phyloP scores from a whole-genome alignment of 2,329 filamentous ascomycete species.

The Alternaria ventricosa region DNA sequence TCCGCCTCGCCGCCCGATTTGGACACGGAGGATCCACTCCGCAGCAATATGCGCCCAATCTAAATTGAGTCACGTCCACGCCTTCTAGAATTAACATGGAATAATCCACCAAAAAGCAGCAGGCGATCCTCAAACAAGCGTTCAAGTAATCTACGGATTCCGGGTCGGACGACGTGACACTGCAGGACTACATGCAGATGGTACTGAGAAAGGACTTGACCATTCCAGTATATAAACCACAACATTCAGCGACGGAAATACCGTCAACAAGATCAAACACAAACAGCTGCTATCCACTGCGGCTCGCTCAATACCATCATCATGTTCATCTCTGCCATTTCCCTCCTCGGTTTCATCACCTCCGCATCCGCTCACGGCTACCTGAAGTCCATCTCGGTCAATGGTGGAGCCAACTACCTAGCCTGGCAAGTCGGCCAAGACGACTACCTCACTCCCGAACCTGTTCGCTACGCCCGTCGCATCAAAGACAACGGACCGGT shows the following conservation, averaged over 20 bases:
- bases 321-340: neutral
- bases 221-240: neutral
- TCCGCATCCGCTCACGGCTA: conserved; percentile 10
- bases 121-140: neutral
- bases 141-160: neutral
- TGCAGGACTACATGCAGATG: neutral
- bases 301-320: neutral
- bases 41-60: neutral
- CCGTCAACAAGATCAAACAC: neutral
- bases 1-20: neutral
- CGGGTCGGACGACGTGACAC: neutral
- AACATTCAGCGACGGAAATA: neutral
- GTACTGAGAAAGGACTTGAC: neutral
- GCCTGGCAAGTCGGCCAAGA: conserved; percentile 25
- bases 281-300: neutral
- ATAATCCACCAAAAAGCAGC: conserved; percentile 2
- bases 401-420: conserved; percentile 17
- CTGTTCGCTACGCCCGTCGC: conserved; percentile 20
- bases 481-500: conserved; percentile 26
- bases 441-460: conserved; percentile 22
- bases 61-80: neutral
- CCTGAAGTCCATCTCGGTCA: conserved; percentile 22
- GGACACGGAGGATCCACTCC: neutral
- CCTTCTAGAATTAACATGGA: neutral
- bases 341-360: neutral